Base-by-base conservation (phyloP, 1,284 basidiomycete genomes). In the Sporisorium scitamineum region DNA sequence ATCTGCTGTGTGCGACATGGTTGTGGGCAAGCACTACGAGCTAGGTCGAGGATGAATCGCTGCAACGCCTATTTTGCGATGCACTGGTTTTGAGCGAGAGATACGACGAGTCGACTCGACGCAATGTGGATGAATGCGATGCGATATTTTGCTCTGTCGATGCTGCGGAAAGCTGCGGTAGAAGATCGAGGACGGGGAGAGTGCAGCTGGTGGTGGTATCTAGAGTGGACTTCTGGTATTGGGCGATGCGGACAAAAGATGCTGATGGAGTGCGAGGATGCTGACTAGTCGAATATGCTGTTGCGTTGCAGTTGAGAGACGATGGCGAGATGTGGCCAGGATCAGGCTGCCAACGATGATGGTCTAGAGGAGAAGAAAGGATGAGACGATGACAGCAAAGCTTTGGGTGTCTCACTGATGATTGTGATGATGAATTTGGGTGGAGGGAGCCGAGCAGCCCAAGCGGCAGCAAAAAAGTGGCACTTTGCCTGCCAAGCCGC, bases 1-100 rank as follows among this genome's bases (percentile, higher is more conserved):
- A 34, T 64, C 70, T 13, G 66, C 74, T 16, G 74, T 76, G 20
- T 56, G 39, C 6, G 74, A 69, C 74, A 76, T 76, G 47, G 7
- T 60, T 26, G 27, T 41, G 34, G 16, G 16, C 9, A 27, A 61
- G 51, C 34, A 11, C 11, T 51, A 9, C 24, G 20, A 48, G 60
- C 48, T 59, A 2, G 6, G 50, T 20, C 14, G 27, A 55, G 10
- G 54, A 14, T 41, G 47, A 37, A 3, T 54, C 10, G 44, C 7
- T 1, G 29, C 24, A 16, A n/a, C 27, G 26, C 14, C 6, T 31
- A n/a, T 50, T 48, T 11, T 31, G 48, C 6, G 32, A 18, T 4
- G 24, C 22, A 26, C 4, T n/a, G 8, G 13, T 47, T 27, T 27
- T 5, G 5, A 41, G 18, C 14, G 20, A 26, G n/a, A 31, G 22